Base-by-base conservation (phyloP, 2,329 filamentous ascomycete species). In the Paracamarosporium sp. region DNA sequence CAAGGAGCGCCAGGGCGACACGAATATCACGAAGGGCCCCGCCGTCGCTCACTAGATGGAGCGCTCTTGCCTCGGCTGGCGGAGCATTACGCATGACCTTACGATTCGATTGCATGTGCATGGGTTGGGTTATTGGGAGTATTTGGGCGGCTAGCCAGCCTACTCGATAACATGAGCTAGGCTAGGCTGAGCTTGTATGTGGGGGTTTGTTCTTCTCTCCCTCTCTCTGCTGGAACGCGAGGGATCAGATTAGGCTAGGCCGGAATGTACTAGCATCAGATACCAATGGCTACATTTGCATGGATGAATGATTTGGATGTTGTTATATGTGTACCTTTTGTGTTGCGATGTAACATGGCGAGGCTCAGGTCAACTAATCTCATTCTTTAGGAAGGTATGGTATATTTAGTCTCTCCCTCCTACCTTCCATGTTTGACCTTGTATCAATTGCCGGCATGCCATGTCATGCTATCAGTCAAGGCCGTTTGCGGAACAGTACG, bases 1-100 rank as follows among this genome's bases (percentile, higher is more conserved):
- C 66, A 59, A 70, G 50, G 78, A 76, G 55, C 78, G 79, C 65
- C 70, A 76, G 53, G 79, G 79, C 50, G 74, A 74, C 63, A 78
- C 73, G 58, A 81, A 81, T 71, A 69, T 77, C 65, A 70, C 72
- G 50, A 68, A 75, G 60, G 79, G 79, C 40, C 57, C 68, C 27
- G 64, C 67, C 48, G 59, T 73, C 28, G 65, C 67, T 8, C 73
- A 76, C 67, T 74, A 73, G 61, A 51, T 48, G 38, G 9, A 27
- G 9, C 30, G 45, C 45, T 47, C n/a, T n/a, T n/a, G n/a, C n/a
- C n/a, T n/a, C n/a, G n/a, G n/a, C n/a, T n/a, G n/a, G n/a, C n/a
- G n/a, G n/a, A n/a, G n/a, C n/a, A n/a, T n/a, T n/a, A n/a, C n/a
- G n/a, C n/a, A n/a, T n/a, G n/a, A n/a, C n/a, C n/a, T n/a, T n/a